phyloP scores from a whole-genome alignment of 805 yeast genomes.

The Lipomyces kockii region DNA sequence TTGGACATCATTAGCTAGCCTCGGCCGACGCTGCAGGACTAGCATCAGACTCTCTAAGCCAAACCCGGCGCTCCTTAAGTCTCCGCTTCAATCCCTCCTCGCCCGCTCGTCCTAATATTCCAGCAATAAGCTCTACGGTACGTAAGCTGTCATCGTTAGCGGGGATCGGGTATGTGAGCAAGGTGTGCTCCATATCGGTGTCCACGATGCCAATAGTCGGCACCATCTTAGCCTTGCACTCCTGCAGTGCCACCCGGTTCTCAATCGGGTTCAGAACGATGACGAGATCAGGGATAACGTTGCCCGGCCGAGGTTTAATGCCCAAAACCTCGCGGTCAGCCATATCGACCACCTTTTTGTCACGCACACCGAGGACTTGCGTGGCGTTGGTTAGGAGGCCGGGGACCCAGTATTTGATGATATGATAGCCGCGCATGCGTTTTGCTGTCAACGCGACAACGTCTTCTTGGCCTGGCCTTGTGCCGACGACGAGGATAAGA shows the following conservation, averaged over 20 bases:
- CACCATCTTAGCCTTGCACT: slow-evolving; percentile 78
- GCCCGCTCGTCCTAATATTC: slow-evolving; percentile 85
- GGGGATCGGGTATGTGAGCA: slow-evolving; percentile 93
- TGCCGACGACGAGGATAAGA: slow-evolving; percentile 79
- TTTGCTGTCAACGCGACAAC: slow-evolving; percentile 79
- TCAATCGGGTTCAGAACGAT: slow-evolving; percentile 87
- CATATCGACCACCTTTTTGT: slow-evolving; percentile 77
- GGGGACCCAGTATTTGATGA: slow-evolving; percentile 87
- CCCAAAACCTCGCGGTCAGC: slow-evolving; percentile 51
- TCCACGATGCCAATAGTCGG: slow-evolving; percentile 95
- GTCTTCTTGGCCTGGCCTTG: slow-evolving; percentile 74
- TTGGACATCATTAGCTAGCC: not conserved
- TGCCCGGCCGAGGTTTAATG: not conserved
- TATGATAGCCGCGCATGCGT: slow-evolving; percentile 78
- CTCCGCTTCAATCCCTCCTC: slow-evolving; percentile 59
- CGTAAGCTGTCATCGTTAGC: slow-evolving; percentile 92
- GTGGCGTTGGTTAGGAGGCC: slow-evolving; percentile 89
- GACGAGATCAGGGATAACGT: slow-evolving; percentile 83
- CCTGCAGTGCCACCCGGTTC: slow-evolving; percentile 76
- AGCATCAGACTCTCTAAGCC: not conserved
- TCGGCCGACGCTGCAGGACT: not conserved
- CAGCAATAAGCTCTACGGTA: slow-evolving; percentile 76
- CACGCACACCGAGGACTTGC: slow-evolving; percentile 62
- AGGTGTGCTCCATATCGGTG: slow-evolving; percentile 88
- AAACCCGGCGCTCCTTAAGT: slow-evolving; percentile 3